Evolutionary conservation across 2,329 filamentous ascomycete genomes (phyloP).

Genomic region (Paradendryphiella salina): DNA sequence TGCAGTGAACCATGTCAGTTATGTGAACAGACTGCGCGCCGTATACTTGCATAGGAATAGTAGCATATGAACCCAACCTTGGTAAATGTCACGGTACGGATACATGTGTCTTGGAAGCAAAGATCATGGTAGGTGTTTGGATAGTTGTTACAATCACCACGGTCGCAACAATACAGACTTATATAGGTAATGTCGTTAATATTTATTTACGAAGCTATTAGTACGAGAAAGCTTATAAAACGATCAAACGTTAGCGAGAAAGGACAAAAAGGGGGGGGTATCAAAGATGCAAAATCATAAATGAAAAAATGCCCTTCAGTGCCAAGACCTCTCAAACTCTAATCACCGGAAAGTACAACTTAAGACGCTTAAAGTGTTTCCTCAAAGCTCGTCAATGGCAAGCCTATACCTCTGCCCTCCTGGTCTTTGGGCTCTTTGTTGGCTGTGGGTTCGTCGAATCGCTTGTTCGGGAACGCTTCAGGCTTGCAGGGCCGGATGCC

Average conservation of each 20-base stretch:
- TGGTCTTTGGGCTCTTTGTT: conserved; percentile 8
- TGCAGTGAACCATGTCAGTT: too few species aligned
- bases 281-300: conserved; percentile 6
- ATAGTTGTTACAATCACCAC: too few species aligned
- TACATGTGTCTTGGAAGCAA: too few species aligned
- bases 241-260: too few species aligned
- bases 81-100: too few species aligned
- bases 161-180: too few species aligned
- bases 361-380: not conserved
- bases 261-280: conserved; percentile 1
- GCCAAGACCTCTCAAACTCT: not conserved
- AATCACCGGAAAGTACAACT: not conserved
- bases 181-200: too few species aligned
- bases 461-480: conserved; percentile 26
- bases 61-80: too few species aligned
- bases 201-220: too few species aligned
- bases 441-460: conserved; percentile 4
- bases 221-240: not conserved
- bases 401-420: not conserved
- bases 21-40: too few species aligned
- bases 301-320: not conserved
- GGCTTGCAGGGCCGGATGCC: conserved; percentile 12
- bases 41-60: too few species aligned
- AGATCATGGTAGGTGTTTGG: too few species aligned
- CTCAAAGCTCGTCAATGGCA: not conserved